Percentiles rank a stretch among this genome's conserved stretches.
phyloP scores from a whole-genome alignment of 768 basidiomycete species.

The Leccinum rimulosum region DNA sequence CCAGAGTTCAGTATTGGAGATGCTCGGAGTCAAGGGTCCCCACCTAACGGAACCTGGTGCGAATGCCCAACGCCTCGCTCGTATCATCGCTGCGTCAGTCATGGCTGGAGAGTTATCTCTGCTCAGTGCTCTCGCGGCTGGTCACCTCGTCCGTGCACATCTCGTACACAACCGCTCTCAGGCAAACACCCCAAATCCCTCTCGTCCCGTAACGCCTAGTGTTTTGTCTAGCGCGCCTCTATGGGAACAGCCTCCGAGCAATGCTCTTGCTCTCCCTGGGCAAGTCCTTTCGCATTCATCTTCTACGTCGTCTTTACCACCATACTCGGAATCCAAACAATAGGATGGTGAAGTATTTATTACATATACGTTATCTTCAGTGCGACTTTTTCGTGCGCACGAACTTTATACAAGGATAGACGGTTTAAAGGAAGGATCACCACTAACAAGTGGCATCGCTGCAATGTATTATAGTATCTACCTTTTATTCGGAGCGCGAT shows the following conservation, averaged over 20 bases:
- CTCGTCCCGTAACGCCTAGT: constrained; percentile 62
- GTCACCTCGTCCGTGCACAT: constrained; percentile 92
- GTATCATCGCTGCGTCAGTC: constrained; percentile 87
- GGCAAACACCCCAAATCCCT: constrained; percentile 70
- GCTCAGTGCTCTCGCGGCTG: constrained; percentile 89
- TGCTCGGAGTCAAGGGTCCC: constrained; percentile 91
- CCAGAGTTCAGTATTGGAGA: constrained; percentile 85
- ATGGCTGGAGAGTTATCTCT: constrained; percentile 97
- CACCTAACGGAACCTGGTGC: constrained; percentile 83
- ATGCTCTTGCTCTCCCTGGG: constrained; percentile 1
- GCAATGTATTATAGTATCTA: not conserved
- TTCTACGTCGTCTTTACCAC: constrained; percentile 43
- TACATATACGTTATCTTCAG: constrained; percentile 22
- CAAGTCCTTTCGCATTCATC: constrained; percentile 33
- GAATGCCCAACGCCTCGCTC: constrained; percentile 87
- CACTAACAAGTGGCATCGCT: not conserved
- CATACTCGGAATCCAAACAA: constrained; percentile 36
- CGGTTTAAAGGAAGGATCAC: not conserved
- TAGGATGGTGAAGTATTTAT: constrained; percentile 21
- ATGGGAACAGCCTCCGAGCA: constrained; percentile 26
- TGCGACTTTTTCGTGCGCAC: not conserved
- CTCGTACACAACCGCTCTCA: constrained; percentile 88
- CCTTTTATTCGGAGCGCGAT: too few relatives aligned
- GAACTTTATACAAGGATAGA: not conserved
- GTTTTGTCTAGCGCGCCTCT: constrained; percentile 16